These are phyloP conservation scores for Crithidia fasciculata DNA, from an alignment of 208 protist species.

Conservation along the genomic window DNA sequence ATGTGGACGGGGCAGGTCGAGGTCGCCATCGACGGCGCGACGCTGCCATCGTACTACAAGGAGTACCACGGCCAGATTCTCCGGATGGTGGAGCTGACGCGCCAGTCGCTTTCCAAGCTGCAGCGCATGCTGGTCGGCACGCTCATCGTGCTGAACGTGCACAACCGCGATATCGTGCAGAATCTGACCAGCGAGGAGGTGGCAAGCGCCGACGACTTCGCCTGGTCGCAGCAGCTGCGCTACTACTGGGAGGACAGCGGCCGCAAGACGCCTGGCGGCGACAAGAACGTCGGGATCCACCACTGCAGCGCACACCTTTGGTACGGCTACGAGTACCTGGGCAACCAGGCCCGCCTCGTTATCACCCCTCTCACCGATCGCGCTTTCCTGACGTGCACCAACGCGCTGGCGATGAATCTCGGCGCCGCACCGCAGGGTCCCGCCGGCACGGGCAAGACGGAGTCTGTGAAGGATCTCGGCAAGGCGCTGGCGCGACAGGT, in stretches of 20 bases:
- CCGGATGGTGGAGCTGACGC: constrained; percentile 91
- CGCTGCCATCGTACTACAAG: constrained; percentile 73
- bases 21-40: constrained; percentile 62
- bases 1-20: constrained; percentile 94
- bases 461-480: constrained; percentile 96
- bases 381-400: constrained; percentile 94
- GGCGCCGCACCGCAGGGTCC: constrained; percentile 95
- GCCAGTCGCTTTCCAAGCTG: constrained; percentile 84
- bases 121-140: constrained; percentile 93
- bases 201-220: constrained; percentile 82
- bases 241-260: constrained; percentile 93
- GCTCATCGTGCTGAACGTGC: constrained; percentile 96
- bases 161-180: constrained; percentile 96
- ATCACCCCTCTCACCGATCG: constrained; percentile 97
- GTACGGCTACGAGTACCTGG: constrained; percentile 97
- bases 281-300: constrained; percentile 88
- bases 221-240: constrained; percentile 94
- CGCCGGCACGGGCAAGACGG: constrained; percentile 97
- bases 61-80: constrained; percentile 89
- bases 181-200: constrained; percentile 68
- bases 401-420: constrained; percentile 94
- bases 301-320: constrained; percentile 91
- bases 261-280: constrained; percentile 26
- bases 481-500: constrained; percentile 92
- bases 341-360: constrained; percentile 95